phyloP scores from a whole-genome alignment of 148 eudicot genomes.

The Agrostemma githago region DNA sequence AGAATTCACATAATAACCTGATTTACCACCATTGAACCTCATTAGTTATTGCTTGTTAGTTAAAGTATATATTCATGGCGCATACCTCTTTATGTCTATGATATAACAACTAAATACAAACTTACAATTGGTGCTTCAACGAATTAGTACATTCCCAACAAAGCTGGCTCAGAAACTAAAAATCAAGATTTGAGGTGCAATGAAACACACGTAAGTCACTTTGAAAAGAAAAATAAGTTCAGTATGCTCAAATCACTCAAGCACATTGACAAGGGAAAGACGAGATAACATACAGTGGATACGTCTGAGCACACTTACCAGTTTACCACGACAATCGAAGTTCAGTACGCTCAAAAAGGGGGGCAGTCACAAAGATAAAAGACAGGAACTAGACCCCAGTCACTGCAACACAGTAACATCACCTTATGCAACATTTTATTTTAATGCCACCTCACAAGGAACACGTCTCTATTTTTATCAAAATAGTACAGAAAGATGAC shows the following conservation, averaged over 20 bases:
- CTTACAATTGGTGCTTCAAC: conserved; percentile 20
- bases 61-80: background rate
- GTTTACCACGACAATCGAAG: background rate
- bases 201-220: conserved; percentile 1
- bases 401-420: conserved; percentile 3
- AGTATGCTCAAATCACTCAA: background rate
- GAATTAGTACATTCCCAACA: conserved; percentile 17
- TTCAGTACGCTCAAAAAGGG: background rate
- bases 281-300: background rate
- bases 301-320: background rate
- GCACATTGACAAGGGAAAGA: conserved; percentile 6
- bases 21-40: conserved; percentile 2
- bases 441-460: background rate
- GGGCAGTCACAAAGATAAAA: background rate
- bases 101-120: conserved; percentile 10
- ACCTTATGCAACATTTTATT: background rate
- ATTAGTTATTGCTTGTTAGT: background rate
- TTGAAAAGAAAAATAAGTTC: background rate
- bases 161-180: conserved; percentile 12
- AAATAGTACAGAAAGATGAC: background rate
- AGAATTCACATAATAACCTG: conserved; percentile 5
- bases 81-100: background rate
- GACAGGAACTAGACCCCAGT: conserved; percentile 5
- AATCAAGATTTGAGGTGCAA: background rate
- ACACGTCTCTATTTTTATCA: background rate